Base-by-base conservation (phyloP, 2,329 filamentous ascomycete species). In the Thyridium curvatum region DNA sequence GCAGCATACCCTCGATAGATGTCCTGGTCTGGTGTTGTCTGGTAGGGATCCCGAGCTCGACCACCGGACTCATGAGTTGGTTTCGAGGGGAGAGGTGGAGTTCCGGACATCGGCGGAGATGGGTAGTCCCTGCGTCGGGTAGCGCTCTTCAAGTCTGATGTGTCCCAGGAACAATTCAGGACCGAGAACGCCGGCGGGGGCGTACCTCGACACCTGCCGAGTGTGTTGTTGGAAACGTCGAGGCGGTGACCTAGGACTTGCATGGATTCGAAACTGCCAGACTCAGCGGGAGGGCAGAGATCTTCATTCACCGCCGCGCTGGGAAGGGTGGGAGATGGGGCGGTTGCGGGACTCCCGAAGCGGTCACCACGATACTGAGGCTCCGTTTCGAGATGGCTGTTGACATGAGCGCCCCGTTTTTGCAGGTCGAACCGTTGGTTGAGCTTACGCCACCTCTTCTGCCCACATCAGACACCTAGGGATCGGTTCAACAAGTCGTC, bases 81-180 rank as follows among this genome's bases (percentile, higher is more conserved):
- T 66, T 74, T 79, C 58, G 71, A 67, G 61, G 77, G 73, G 53
- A 72, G 66, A 52, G 71, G 71, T 54, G 79, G 77, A 68, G 79
- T 82, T 59, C 77, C 78, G 70, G 80, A 83, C 80, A 84, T 84
- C 72, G 80, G 80, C 67, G 80, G 79, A 71, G 80, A 84, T 59
- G 79, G 79, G 66, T 84, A 84, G 59, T 73, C 75, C 69, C 68
- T 68, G 56, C 66, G 66, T 54, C 68, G 70, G 66, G 69, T 68
- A 68, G 65, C 59, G 60, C 64, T 65, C 60, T 69, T 68, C 56
- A 65, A 69, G 67, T 71, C 66, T 68, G 64, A 65, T 72, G 68
- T 67, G 55, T 64, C 65, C 71, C 73, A 70, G 60, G 66, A 68
- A 65, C 68, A 64, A 65, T 75, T 73, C 53, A 76, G 67, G 61